Percentiles rank a stretch among this genome's conserved stretches.
These are phyloP conservation scores for Leersia perrieri DNA, from an alignment of 176 grass and related monocot species.

Conservation along the genomic window DNA sequence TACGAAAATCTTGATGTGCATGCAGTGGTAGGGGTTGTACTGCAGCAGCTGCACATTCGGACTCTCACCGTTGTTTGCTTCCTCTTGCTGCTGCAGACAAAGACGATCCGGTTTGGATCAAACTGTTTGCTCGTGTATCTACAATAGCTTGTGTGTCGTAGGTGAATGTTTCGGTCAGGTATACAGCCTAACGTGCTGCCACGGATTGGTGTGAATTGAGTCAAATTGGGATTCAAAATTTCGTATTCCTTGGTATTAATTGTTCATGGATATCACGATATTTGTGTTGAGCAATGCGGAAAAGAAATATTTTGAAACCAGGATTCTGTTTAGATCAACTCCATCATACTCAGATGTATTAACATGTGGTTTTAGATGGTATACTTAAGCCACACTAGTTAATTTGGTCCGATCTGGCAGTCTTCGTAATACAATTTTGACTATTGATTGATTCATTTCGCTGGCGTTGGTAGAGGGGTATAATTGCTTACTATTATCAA, in stretches of 20 bases:
- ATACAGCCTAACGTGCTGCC: not conserved
- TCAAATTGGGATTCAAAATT: not conserved
- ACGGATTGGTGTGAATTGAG: not conserved
- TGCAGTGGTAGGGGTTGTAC: not conserved
- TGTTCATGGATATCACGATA: not conserved
- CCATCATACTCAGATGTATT: too few species aligned
- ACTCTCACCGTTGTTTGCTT: not conserved
- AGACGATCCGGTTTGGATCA: not conserved
- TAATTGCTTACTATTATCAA: not conserved
- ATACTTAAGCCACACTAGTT: too few species aligned
- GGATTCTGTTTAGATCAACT: too few species aligned
- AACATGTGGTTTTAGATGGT: too few species aligned
- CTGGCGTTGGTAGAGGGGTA: not conserved
- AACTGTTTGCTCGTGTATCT: slow-evolving; percentile 18
- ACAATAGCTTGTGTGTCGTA: not conserved
- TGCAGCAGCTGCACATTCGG: not conserved
- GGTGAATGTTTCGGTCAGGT: not conserved
- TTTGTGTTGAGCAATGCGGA: too few species aligned
- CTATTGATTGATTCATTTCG: rapidly evolving
- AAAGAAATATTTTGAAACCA: too few species aligned
- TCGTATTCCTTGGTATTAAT: not conserved
- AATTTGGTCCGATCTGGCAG: not conserved
- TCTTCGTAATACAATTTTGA: not conserved
- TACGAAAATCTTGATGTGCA: not conserved
- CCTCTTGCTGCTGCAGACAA: not conserved